Percentiles rank a stretch among this genome's conserved stretches.
Evolutionary conservation across 768 basidiomycete genomes (phyloP).

Genomic region (Rhodotorula taiwanensis): DNA sequence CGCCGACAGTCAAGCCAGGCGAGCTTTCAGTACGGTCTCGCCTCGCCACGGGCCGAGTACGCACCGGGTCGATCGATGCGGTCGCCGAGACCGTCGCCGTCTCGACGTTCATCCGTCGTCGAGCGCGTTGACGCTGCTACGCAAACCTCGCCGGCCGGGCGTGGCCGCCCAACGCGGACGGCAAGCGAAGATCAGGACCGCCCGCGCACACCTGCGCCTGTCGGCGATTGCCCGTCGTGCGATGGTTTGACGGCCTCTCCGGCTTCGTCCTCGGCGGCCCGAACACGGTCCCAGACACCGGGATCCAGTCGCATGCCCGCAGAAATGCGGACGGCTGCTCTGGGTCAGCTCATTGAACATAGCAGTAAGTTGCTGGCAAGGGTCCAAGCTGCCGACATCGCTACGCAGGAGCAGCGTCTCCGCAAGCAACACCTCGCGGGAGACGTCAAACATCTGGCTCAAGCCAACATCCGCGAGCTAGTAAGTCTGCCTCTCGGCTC

Average conservation of each 20-base stretch:
- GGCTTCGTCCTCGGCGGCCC: too few species aligned
- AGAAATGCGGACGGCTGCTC: conserved; percentile 38
- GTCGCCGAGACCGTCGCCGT: background rate
- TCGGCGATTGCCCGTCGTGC: too few species aligned
- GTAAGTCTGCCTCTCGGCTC: conserved; percentile 44
- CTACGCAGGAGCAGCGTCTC: conserved; percentile 77
- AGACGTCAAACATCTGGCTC: conserved; percentile 78
- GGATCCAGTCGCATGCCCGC: too few species aligned
- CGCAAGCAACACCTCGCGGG: conserved; percentile 79
- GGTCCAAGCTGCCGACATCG: conserved; percentile 68
- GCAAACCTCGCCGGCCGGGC: conserved; percentile 1
- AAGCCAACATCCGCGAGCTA: conserved; percentile 68
- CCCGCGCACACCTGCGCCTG: too few species aligned
- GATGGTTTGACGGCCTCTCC: too few species aligned
- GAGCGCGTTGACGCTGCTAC: background rate
- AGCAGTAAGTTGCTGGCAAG: conserved; percentile 59
- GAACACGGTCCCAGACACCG: too few species aligned
- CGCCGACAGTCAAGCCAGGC: conserved; percentile 14
- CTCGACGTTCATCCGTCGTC: background rate
- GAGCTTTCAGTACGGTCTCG: background rate
- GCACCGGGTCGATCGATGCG: background rate
- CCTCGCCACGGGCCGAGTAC: background rate
- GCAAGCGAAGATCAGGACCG: too few species aligned
- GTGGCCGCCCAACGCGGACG: too few species aligned
- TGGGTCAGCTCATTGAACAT: conserved; percentile 49